Conservation (phyloP, 768 basidiomycete genomes). For the Leccinum barrowsii region DNA sequence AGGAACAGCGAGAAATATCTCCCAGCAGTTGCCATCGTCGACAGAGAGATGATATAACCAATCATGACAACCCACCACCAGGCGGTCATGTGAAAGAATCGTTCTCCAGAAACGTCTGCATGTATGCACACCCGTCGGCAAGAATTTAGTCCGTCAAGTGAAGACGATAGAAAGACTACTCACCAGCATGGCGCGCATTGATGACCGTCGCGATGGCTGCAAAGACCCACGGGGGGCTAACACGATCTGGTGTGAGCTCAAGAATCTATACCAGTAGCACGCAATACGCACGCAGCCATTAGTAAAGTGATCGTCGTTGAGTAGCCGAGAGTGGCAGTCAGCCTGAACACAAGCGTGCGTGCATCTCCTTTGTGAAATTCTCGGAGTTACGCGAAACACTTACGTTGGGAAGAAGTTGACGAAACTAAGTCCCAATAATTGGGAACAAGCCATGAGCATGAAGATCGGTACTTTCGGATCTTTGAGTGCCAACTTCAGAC, state of each 20-base stretch:
- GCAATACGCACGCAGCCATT: constrained; percentile 49
- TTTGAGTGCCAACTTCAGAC: constrained; percentile 52
- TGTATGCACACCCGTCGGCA: not conserved
- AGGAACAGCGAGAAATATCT: constrained; percentile 63
- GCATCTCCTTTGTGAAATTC: not conserved
- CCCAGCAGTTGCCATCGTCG: constrained; percentile 46
- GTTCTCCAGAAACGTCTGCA: constrained; percentile 56
- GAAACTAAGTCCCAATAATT: constrained; percentile 55
- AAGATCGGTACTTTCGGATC: constrained; percentile 56
- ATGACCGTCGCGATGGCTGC: constrained; percentile 46
- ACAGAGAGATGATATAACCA: constrained; percentile 56
- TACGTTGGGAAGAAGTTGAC: constrained; percentile 58
- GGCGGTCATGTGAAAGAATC: constrained; percentile 56
- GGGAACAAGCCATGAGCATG: constrained; percentile 46
- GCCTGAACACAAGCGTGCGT: constrained; percentile 26
- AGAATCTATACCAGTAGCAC: not conserved
- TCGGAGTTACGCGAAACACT: constrained; percentile 6
- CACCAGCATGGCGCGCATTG: constrained; percentile 56
- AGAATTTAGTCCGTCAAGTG: not conserved
- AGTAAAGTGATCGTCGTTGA: constrained; percentile 56
- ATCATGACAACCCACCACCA: constrained; percentile 60
- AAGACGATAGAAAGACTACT: not conserved
- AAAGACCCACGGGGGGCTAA: constrained; percentile 63
- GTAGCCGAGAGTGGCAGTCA: constrained; percentile 61
- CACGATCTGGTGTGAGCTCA: not conserved